Evolutionary conservation across 2,329 filamentous ascomycete genomes (phyloP).

Genomic region (Verticillium klebahnii): DNA sequence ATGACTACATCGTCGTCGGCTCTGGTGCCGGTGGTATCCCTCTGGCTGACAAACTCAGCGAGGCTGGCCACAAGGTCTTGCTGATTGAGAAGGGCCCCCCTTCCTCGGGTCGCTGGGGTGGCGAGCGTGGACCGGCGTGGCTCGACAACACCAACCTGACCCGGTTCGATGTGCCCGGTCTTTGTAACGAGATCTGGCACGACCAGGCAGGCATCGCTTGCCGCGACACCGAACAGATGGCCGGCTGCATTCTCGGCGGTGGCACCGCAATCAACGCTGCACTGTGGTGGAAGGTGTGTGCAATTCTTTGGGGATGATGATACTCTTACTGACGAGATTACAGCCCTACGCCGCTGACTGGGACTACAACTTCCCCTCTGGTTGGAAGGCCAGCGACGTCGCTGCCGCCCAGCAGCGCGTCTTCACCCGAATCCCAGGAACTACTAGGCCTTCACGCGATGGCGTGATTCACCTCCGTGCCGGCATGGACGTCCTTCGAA

Average conservation of each 20-base stretch:
- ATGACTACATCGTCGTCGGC: conserved; percentile 62
- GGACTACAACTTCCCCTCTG: conserved; percentile 66
- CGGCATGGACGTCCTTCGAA: conserved; percentile 58
- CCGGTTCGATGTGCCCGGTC: conserved; percentile 66
- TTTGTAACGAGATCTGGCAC: conserved; percentile 67
- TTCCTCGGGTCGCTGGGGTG: conserved; percentile 62
- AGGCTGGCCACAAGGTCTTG: conserved; percentile 60
- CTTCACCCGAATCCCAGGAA: conserved; percentile 68
- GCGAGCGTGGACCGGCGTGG: conserved; percentile 58
- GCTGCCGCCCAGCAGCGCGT: conserved; percentile 53
- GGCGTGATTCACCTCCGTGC: conserved; percentile 63
- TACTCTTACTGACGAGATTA: background rate
- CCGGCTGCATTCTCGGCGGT: conserved; percentile 66
- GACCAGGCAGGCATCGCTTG: conserved; percentile 61
- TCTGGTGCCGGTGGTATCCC: conserved; percentile 57
- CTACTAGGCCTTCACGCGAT: conserved; percentile 60
- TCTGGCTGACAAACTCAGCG: conserved; percentile 58
- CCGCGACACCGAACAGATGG: conserved; percentile 67
- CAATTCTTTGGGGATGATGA: background rate
- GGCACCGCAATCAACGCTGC: conserved; percentile 64
- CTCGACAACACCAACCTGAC: conserved; percentile 57
- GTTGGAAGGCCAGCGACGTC: conserved; percentile 66
- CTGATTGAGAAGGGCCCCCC: conserved; percentile 57
- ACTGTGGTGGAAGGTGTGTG: conserved; percentile 57
- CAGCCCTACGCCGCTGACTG: conserved; percentile 60